Percentiles rank a stretch among this genome's conserved stretches.
These are phyloP conservation scores for Cercophora samala DNA, from an alignment of 495 filamentous ascomycete species.

Conservation along the genomic window DNA sequence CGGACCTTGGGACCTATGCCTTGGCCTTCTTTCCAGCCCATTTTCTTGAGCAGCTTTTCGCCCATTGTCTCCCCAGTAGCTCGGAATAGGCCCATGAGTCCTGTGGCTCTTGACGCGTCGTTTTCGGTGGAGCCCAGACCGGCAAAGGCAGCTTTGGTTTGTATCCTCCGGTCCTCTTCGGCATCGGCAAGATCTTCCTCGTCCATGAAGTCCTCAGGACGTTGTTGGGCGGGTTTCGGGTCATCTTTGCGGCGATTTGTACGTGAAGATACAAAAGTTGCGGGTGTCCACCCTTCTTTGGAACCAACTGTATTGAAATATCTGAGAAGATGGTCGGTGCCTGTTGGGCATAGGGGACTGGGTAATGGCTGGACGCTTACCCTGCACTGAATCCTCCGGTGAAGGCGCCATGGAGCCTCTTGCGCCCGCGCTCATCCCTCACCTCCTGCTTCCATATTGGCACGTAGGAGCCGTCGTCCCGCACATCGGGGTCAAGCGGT, in stretches of 20 bases:
- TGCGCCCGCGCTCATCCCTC: constrained; percentile 85
- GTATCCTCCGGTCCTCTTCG: constrained; percentile 68
- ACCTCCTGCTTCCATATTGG: constrained; percentile 98
- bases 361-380: constrained; percentile 45
- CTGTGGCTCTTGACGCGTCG: constrained; percentile 45
- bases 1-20: constrained; percentile 88
- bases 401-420: constrained; percentile 92
- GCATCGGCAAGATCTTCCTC: constrained; percentile 91
- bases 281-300: constrained; percentile 95
- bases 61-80: constrained; percentile 83
- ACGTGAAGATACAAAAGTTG: constrained; percentile 88
- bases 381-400: constrained; percentile 96
- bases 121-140: constrained; percentile 72
- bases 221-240: constrained; percentile 51
- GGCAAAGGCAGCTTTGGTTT: constrained; percentile 68
- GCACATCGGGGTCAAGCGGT: constrained; percentile 67
- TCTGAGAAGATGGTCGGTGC: constrained; percentile 39
- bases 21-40: constrained; percentile 96
- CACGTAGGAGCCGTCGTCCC: constrained; percentile 92
- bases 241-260: constrained; percentile 70
- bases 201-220: constrained; percentile 94
- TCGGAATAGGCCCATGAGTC: constrained; percentile 73
- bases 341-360: neutral
- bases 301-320: constrained; percentile 98
- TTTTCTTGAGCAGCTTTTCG: constrained; percentile 77